Conservation (phyloP, 2,329 filamentous ascomycete genomes). For the Diaporthe sp. region DNA sequence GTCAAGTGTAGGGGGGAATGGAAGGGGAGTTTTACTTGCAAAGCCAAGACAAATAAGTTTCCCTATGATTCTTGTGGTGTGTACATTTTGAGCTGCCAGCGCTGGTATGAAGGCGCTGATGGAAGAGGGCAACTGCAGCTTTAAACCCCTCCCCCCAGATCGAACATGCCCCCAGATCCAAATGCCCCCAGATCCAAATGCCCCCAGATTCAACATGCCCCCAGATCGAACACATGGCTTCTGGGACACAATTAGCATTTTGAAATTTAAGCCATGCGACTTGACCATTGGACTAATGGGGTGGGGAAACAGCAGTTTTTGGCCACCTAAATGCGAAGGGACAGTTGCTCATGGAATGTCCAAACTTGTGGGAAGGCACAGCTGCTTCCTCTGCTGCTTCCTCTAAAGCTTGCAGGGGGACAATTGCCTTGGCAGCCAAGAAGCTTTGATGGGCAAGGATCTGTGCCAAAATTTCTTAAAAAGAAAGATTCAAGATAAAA, state of each 20-base stretch:
- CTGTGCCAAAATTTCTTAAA: too few species aligned
- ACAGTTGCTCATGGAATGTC: neutral
- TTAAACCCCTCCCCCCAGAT: neutral
- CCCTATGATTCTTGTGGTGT: too few species aligned
- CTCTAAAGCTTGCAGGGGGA: neutral
- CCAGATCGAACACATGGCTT: neutral
- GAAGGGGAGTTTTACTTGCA: neutral
- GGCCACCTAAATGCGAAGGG: neutral
- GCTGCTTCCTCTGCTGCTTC: conserved; percentile 13
- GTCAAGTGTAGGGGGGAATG: neutral
- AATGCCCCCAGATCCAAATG: neutral
- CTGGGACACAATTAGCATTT: neutral
- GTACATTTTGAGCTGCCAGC: neutral
- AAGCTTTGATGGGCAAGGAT: neutral
- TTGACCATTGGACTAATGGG: conserved; percentile 27
- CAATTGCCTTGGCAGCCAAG: neutral
- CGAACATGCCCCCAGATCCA: neutral
- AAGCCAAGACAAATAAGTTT: too few species aligned
- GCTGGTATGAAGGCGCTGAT: neutral
- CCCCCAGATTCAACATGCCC: neutral
- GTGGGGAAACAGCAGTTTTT: neutral
- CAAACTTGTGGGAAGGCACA: neutral
- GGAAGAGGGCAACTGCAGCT: neutral
- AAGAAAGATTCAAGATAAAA: neutral
- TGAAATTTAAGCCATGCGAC: neutral